A percentile compares a stretch with the other conserved stretches of the same genome.
Evolutionary conservation across 2,329 filamentous ascomycete species (phyloP).

Genomic region (Aureobasidium zeae): DNA sequence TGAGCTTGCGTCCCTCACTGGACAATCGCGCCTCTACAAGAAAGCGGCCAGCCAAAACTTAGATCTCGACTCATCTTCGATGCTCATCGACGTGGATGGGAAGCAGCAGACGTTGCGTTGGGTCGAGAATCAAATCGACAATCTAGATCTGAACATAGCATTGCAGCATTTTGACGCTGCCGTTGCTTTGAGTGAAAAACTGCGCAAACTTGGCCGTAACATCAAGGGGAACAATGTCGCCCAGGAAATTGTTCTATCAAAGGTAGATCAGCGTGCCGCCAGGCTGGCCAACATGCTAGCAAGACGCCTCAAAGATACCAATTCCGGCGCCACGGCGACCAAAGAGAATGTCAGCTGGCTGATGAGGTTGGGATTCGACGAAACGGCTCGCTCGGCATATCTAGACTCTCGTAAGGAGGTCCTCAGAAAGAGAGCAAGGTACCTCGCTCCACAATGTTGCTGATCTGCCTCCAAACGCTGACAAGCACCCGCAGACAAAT

Average conservation of each 20-base stretch:
- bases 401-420: constrained; percentile 67
- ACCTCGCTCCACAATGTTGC: constrained; percentile 21
- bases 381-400: constrained; percentile 79
- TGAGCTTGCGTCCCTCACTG: constrained; percentile 24
- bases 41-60: constrained; percentile 49
- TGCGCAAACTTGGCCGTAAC: constrained; percentile 67
- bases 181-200: constrained; percentile 72
- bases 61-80: constrained; percentile 30
- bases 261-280: constrained; percentile 74
- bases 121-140: constrained; percentile 92
- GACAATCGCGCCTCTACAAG: constrained; percentile 51
- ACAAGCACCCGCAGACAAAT: constrained; percentile 58
- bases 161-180: constrained; percentile 80
- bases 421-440: constrained; percentile 77
- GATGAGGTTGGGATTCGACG: constrained; percentile 77
- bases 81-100: constrained; percentile 91
- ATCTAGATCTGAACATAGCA: constrained; percentile 91
- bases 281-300: constrained; percentile 69
- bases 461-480: constrained; percentile 20
- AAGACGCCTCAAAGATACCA: constrained; percentile 66
- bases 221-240: constrained; percentile 80
- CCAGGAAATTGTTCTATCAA: constrained; percentile 85
- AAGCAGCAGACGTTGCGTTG: constrained; percentile 93
- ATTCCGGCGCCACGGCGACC: constrained; percentile 67
- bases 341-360: constrained; percentile 78